Conservation (phyloP, 441 rosid species). For the Aquilaria agallochum region DNA sequence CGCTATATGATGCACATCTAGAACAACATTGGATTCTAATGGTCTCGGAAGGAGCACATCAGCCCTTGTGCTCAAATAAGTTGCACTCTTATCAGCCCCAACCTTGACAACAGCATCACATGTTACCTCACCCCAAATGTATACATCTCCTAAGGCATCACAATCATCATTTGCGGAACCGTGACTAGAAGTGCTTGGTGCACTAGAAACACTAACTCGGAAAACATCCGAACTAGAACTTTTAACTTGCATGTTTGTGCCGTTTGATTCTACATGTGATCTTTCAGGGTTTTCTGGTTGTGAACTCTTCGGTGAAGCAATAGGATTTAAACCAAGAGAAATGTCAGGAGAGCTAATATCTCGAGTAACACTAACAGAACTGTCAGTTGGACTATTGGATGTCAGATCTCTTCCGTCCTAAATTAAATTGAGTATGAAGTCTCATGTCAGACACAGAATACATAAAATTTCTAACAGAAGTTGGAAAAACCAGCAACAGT, state of each 20-base stretch:
- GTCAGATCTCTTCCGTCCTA: slow-evolving; percentile 93
- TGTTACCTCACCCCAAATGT: slow-evolving; percentile 90
- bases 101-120: slow-evolving; percentile 58
- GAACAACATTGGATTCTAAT: slow-evolving; percentile 79
- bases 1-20: slow-evolving; percentile 88
- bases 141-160: slow-evolving; percentile 94
- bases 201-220: slow-evolving; percentile 96
- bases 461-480: slow-evolving; percentile 3
- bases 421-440: slow-evolving; percentile 24
- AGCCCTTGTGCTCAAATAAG: slow-evolving; percentile 50
- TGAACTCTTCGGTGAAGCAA: slow-evolving; percentile 47
- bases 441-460: slow-evolving; percentile 6
- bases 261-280: slow-evolving; percentile 84
- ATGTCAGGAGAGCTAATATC: slow-evolving; percentile 66
- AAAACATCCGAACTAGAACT: slow-evolving; percentile 83
- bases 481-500: background rate
- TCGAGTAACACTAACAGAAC: slow-evolving; percentile 64
- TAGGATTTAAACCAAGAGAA: slow-evolving; percentile 47
- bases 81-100: slow-evolving; percentile 53
- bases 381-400: slow-evolving; percentile 73
- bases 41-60: slow-evolving; percentile 82
- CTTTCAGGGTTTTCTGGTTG: slow-evolving; percentile 66
- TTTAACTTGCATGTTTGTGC: slow-evolving; percentile 77
- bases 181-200: slow-evolving; percentile 92
- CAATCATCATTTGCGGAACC: slow-evolving; percentile 94